These are phyloP conservation scores for Colletotrichum cordylinicola DNA, from an alignment of 2,329 filamentous ascomycete species.

Conservation along the genomic window DNA sequence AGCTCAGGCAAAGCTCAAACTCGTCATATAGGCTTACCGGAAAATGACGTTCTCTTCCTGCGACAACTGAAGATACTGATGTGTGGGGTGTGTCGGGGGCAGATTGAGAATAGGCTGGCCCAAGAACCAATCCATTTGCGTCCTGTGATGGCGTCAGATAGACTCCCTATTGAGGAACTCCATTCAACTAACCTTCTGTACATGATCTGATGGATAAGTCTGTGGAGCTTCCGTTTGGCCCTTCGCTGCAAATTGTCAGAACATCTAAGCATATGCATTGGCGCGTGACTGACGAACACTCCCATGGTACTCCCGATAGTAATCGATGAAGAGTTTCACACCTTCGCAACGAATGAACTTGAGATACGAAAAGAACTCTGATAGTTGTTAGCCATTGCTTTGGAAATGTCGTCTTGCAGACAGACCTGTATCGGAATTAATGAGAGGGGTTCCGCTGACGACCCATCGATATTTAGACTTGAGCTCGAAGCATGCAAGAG, in stretches of 20 bases:
- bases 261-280: too few species aligned
- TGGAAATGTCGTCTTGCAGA: too few species aligned
- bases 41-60: slow-evolving; percentile 29
- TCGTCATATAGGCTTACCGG: slow-evolving; percentile 19
- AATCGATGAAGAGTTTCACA: slow-evolving; percentile 4
- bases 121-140: slow-evolving; percentile 31
- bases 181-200: background rate
- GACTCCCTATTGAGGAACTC: too few species aligned
- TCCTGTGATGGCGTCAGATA: slow-evolving; percentile 23
- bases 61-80: slow-evolving; percentile 29
- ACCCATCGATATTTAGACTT: slow-evolving; percentile 38
- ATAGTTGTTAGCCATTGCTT: too few species aligned
- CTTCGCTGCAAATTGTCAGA: too few species aligned
- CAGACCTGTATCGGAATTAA: slow-evolving; percentile 27
- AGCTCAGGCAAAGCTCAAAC: too few species aligned
- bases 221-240: background rate
- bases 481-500: slow-evolving; percentile 23
- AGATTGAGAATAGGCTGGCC: slow-evolving; percentile 30
- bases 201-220: slow-evolving; percentile 1
- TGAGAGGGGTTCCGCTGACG: slow-evolving; percentile 40
- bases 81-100: slow-evolving; percentile 11
- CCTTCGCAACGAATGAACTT: slow-evolving; percentile 32
- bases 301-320: background rate
- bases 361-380: slow-evolving; percentile 43
- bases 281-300: too few species aligned